Base-by-base conservation (phyloP, 768 basidiomycete genomes). In the Pilatotrama ljubarskyi region DNA sequence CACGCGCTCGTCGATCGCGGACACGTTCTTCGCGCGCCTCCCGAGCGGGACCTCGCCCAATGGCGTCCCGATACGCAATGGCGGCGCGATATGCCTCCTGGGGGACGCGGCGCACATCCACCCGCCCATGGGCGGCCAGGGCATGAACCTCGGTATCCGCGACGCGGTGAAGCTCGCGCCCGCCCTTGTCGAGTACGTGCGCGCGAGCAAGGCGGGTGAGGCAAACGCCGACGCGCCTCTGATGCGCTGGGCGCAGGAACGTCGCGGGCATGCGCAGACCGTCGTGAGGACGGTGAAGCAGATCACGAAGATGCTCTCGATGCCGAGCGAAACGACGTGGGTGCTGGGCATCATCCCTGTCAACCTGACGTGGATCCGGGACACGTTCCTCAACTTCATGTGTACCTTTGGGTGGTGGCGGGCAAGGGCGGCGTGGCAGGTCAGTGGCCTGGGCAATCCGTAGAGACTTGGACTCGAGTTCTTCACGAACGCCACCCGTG, bases 111-210 rank as follows among this genome's bases (percentile, higher is more conserved):
- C 83, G 32, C 80, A 76, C 61, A 77, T 83, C 46, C 83, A 83
- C 57, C 79, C 82, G 0, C 83, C 82, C 22, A 73, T 77, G 6
- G 83, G 83, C 1, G 83, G 83, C 1, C 82, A 83, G 54, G 83
- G 83, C 11, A 81, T 84, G 82, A 83, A 83, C 61, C 75, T 84
- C n/a, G 81, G 83, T 5, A 69, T 84, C n/a, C 76, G 82, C 15
- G 83, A 84, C 59, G 82, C 78, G 7, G 67, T 82, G 20, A 71
- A 73, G 48, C 74, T 84, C 3, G 82, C 77, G 5, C 73, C 76
- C n/a, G 75, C 66, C 7, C 68, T 84, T 40, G 67, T 69, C 17
- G 68, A 73, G n/a, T 78, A 79, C 66, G 58, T 76, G 18, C 55
- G 47, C 55, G 35, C 18, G 14, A 11, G 37, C 26, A 10, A 42